Evolutionary conservation across 306 rosid genomes (phyloP).

Genomic region (Leucaena leucocephala): DNA sequence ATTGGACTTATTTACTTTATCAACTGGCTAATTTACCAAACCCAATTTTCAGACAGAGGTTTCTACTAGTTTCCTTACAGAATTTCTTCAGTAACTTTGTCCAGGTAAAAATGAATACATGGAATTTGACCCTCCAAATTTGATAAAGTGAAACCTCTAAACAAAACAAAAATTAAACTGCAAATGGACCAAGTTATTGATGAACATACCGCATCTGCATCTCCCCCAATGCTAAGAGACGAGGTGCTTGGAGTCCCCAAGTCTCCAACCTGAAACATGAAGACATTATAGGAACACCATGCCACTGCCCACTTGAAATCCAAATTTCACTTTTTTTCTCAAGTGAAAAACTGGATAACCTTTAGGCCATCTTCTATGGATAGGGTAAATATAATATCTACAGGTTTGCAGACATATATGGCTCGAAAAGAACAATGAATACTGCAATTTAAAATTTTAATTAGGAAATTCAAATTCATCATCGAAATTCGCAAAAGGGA

Average conservation of each 20-base stretch:
- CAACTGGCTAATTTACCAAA: background rate
- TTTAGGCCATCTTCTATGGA: background rate
- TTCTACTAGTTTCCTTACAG: background rate
- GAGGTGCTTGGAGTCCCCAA: conserved; percentile 57
- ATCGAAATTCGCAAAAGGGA: background rate
- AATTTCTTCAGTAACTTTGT: background rate
- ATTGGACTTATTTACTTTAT: background rate
- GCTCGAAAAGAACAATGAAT: background rate
- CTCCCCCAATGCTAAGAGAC: conserved; percentile 52
- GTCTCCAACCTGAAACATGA: conserved; percentile 47
- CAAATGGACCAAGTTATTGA: background rate
- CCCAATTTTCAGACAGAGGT: background rate
- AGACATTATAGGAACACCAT: conserved; percentile 5
- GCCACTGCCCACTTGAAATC: background rate
- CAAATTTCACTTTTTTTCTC: background rate
- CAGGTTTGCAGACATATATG: background rate
- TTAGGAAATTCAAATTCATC: background rate
- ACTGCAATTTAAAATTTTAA: background rate
- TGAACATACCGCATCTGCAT: conserved; percentile 52
- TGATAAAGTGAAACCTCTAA: background rate
- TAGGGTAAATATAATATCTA: background rate
- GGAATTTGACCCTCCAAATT: background rate
- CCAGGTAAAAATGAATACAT: background rate
- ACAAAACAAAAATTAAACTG: background rate
- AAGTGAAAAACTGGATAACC: background rate